These are phyloP conservation scores for Xylariaceae sp. DNA, from an alignment of 2,329 filamentous ascomycete species.

Conservation along the genomic window DNA sequence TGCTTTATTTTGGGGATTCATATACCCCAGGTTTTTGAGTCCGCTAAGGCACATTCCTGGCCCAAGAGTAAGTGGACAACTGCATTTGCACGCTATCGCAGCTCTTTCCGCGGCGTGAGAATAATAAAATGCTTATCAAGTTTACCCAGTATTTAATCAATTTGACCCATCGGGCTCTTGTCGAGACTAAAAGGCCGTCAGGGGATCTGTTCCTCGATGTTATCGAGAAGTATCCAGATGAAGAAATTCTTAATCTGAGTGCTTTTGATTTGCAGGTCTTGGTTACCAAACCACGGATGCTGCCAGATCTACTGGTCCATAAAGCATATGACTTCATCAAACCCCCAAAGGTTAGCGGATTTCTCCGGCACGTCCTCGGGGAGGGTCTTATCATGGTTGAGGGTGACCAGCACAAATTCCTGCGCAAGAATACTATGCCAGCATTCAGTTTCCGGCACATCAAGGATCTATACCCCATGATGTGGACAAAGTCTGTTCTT, in stretches of 20 bases:
- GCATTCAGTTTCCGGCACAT: slow-evolving; percentile 73
- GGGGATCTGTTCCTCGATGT: slow-evolving; percentile 33
- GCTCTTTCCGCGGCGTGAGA: no score
- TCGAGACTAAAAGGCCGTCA: slow-evolving; percentile 24
- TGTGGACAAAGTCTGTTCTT: slow-evolving; percentile 64
- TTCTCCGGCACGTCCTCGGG: slow-evolving; percentile 61
- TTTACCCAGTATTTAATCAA: slow-evolving; percentile 22
- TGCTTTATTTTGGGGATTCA: slow-evolving; percentile 28
- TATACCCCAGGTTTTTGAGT: slow-evolving; percentile 35
- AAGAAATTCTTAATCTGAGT: slow-evolving; percentile 32
- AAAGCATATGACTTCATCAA: slow-evolving; percentile 63
- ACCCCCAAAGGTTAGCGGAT: slow-evolving; percentile 52
- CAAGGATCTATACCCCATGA: slow-evolving; percentile 72
- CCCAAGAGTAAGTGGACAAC: slow-evolving; percentile 30
- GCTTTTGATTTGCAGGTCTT: slow-evolving; percentile 31
- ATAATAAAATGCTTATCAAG: neutral
- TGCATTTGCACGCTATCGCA: neutral
- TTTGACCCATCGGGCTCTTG: slow-evolving; percentile 23
- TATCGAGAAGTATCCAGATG: slow-evolving; percentile 30
- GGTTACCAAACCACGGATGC: slow-evolving; percentile 45
- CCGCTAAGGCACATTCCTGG: slow-evolving; percentile 32
- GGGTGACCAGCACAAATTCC: slow-evolving; percentile 73
- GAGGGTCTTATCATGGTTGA: slow-evolving; percentile 69
- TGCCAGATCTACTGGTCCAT: slow-evolving; percentile 56
- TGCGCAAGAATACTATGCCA: slow-evolving; percentile 71